Evolutionary conservation across 2,329 filamentous ascomycete species (phyloP), one percentile per base, ranked within the genome.

Genomic region (Sporothrix inflata): DNA sequence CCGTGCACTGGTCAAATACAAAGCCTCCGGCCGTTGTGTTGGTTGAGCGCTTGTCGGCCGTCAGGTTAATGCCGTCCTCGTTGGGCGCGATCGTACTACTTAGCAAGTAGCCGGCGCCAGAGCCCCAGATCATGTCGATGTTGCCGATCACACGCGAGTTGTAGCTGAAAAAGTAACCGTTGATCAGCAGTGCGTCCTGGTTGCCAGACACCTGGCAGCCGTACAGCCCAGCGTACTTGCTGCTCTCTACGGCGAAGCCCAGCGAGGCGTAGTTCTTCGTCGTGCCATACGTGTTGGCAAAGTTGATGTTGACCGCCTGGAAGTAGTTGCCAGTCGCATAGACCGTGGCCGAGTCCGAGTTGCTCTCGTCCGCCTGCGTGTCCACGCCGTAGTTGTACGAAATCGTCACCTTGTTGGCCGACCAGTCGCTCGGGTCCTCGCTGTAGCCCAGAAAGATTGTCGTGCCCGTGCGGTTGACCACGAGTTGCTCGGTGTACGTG

Each of bases 291-390:
- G 80, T 81, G 75, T 86, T 86, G 27, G 80, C 79, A 16, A 86
- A 79, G 69, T 86, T 88, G 78, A 91, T 82, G 74, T 91, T 91
- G 81, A 91, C 91, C 14, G 90, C 80, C 76, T 86, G 87, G 73
- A 91, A 84, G 75, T 87, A 84, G 11, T 79, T 78, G 0, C 85
- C 83, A 76, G 82, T 81, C 24, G 84, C 81, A 6, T 83, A 78
- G 30, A 86, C 79, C 0, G 84, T 85, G 1, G 80, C 84, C 0
- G 82, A 77, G 74, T 91, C 89, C 74, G 91, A 87, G 51, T 71
- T 71, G 73, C 81, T 82, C 73, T 82, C 80, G 65, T 79, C 71
- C 24, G 71, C 34, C 53, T 61, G 40, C 30, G 71, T 80, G 49
- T 83, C 81, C 27, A 83, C 81, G 1, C 79, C 82, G 6, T 77